Evolutionary conservation across 331 rosid species (phyloP).

Genomic region (Quercus tomentella): DNA sequence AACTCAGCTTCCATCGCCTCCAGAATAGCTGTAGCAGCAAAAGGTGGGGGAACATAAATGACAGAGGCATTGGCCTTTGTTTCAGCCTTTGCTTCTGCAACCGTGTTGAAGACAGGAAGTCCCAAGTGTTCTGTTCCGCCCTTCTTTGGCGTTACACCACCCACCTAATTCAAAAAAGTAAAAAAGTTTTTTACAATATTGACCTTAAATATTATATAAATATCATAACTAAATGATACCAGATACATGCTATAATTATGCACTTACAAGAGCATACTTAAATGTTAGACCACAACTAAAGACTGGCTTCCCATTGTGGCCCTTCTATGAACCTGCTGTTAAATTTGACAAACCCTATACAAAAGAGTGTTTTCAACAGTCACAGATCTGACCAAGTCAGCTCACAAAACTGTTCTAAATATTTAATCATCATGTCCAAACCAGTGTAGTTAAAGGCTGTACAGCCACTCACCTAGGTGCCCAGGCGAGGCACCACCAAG

Average conservation of each 20-base stretch:
- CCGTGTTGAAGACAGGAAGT: conserved; percentile 94
- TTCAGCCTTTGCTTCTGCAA: conserved; percentile 94
- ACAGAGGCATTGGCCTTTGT: conserved; percentile 95
- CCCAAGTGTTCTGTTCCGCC: conserved; percentile 98
- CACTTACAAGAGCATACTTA: not conserved
- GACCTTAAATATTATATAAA: not conserved
- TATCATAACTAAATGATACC: not conserved
- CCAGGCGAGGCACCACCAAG: too few relatives aligned
- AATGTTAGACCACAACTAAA: not conserved
- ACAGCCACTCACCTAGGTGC: too few relatives aligned
- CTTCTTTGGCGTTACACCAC: conserved; percentile 98
- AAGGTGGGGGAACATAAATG: conserved; percentile 96
- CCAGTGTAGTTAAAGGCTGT: too few relatives aligned
- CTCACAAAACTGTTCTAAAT: not conserved
- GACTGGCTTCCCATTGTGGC: not conserved
- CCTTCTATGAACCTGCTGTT: not conserved
- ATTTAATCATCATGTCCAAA: not conserved
- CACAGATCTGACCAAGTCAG: not conserved
- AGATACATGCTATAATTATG: not conserved
- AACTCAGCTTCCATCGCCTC: conserved; percentile 93
- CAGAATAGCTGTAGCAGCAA: conserved; percentile 93
- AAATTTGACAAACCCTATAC: not conserved
- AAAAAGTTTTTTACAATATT: not conserved
- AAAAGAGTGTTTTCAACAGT: not conserved
- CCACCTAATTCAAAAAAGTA: conserved; percentile 46